Base-by-base conservation (phyloP, 1,139 yeast genomes). In the Candida pseudoviswanathii region DNA sequence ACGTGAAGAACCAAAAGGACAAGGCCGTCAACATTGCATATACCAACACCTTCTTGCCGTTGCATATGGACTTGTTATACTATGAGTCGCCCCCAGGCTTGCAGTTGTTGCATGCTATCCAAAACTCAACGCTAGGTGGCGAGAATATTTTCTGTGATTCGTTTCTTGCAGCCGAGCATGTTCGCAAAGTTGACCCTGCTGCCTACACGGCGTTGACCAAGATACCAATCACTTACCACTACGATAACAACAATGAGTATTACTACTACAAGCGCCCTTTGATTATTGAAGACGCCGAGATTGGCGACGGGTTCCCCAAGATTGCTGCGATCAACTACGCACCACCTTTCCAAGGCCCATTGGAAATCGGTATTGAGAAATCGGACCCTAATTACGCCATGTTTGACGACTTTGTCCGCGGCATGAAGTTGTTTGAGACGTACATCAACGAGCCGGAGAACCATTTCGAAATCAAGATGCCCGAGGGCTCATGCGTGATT, bases 331-430 rank as follows among this genome's bases (percentile, higher is more conserved):
- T 87, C 33, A 87, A 86, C 60, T 89, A 88, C 62, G 83, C 95
- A 1, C 96, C 96, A 1, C 95, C 95, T 9, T 89, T 87, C 71
- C 96, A 89, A 61, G 95, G 90, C 0, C 95, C 95, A 0, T 81
- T 84, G 53, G 91, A 86, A 52, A 65, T 69, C 53, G 84, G 84
- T 24, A 70, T 80, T 26, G 69, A 74, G 31, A 66, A 65, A 43
- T 66, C 68, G 43, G 56, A 64, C 25, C 58, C 62, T 4, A 58
- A 48, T 33, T 52, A 53, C 39, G 37, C 40, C 11, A 27, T 50
- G 24, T 54, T 51, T 48, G 50, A 53, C 11, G 84, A 80, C 48
- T 86, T 86, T 63, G 58, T 81, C 27, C 67, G 89, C 48, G 94
- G 94, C 0, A 64, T 84, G 50, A 64, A 70, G 39, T 51, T 75